These are phyloP conservation scores for Barnettozyma pratensis DNA, from an alignment of 805 yeast genomes.

Conservation along the genomic window DNA sequence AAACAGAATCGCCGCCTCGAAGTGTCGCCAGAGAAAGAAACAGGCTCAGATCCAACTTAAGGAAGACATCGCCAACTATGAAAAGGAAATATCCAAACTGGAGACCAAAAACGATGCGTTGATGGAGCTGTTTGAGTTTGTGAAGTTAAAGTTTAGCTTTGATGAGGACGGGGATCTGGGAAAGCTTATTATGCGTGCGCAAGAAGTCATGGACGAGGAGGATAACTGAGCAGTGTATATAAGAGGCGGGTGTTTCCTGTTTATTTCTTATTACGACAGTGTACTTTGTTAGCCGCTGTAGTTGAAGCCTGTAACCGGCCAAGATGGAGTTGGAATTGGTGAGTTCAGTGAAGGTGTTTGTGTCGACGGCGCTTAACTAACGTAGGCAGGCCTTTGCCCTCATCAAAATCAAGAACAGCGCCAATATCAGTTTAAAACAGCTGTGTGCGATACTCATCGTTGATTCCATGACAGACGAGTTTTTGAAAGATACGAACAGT, in stretches of 20 bases:
- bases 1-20: constrained; percentile 63
- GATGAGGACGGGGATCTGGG: constrained; percentile 1
- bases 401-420: constrained; percentile 13
- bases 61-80: constrained; percentile 48
- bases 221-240: not conserved
- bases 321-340: not conserved
- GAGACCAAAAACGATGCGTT: constrained; percentile 27
- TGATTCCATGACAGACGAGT: not conserved
- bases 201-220: not conserved
- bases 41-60: constrained; percentile 65
- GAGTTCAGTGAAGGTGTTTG: not conserved
- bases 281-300: not conserved
- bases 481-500: not conserved
- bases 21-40: constrained; percentile 63
- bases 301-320: too few species aligned
- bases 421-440: not conserved
- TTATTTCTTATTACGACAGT: not conserved
- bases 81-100: constrained; percentile 37
- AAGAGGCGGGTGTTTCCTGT: not conserved
- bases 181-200: not conserved
- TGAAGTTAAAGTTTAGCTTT: constrained; percentile 1
- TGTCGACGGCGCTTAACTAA: not conserved
- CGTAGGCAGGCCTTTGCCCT: constrained; percentile 14
- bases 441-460: not conserved
- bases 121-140: constrained; percentile 4